Conservation (phyloP, 1,284 basidiomycete genomes). For the Pascua sp. region DNA sequence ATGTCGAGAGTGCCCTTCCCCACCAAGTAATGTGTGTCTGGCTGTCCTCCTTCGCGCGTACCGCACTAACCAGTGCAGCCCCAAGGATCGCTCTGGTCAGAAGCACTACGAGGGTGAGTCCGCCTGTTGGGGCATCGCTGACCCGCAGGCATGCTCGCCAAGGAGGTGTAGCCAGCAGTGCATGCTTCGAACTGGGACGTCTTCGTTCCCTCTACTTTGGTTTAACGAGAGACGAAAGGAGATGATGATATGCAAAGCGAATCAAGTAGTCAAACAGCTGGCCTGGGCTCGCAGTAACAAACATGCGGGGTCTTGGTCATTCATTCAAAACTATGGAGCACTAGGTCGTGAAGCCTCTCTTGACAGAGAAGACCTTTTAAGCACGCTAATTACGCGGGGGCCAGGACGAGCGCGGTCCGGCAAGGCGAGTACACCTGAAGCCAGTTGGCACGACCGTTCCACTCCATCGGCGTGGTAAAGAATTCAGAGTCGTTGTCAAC, state of each 20-base stretch:
- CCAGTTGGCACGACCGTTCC: slow-evolving; percentile 88
- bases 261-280: no score
- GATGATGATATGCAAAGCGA: no score
- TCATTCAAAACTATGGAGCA: no score
- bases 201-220: no score
- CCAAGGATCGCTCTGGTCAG: slow-evolving; percentile 8
- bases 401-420: slow-evolving; percentile 70
- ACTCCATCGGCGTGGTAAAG: slow-evolving; percentile 79
- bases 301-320: no score
- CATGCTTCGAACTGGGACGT: no score
- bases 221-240: no score
- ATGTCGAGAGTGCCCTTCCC: slow-evolving; percentile 10
- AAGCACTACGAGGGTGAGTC: slow-evolving; percentile 14
- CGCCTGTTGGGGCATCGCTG: no score
- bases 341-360: no score
- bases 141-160: slow-evolving; percentile 12
- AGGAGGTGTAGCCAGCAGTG: slow-evolving; percentile 10
- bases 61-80: neutral
- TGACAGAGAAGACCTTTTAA: no score
- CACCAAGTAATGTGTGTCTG: slow-evolving; percentile 1
- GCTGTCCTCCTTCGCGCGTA: neutral
- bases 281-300: no score
- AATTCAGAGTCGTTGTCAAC: slow-evolving; percentile 64
- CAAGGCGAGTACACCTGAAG: slow-evolving; percentile 78
- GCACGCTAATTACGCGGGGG: slow-evolving; percentile 16